A percentile compares a stretch with the other conserved stretches of the same genome.
These are phyloP conservation scores for Psilocybe azurescens DNA, from an alignment of 768 basidiomycete genomes.

Conservation along the genomic window DNA sequence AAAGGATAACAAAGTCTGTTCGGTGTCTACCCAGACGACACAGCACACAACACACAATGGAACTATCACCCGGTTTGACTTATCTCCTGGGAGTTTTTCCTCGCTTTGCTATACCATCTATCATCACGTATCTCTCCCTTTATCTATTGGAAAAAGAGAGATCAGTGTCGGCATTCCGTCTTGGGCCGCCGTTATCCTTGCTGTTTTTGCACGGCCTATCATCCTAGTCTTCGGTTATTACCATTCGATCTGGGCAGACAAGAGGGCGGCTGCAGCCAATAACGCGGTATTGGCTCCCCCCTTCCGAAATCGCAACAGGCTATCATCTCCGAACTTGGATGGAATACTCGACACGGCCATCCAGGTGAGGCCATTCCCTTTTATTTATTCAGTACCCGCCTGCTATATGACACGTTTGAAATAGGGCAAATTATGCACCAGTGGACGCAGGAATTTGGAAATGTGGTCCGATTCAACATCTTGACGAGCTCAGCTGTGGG, in stretches of 20 bases:
- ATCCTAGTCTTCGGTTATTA: conserved; percentile 14
- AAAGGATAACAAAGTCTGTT: too few relatives aligned
- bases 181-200: conserved; percentile 14
- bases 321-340: conserved; percentile 12
- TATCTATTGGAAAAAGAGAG: not conserved
- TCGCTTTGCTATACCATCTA: not conserved
- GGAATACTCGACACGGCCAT: conserved; percentile 32
- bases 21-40: too few relatives aligned
- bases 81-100: not conserved
- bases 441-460: conserved; percentile 37
- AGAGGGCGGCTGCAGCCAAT: conserved; percentile 12
- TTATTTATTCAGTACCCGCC: not conserved
- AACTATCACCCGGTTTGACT: not conserved
- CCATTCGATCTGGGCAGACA: conserved; percentile 14
- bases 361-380: conserved; percentile 29
- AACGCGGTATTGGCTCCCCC: conserved; percentile 20
- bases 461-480: conserved; percentile 34
- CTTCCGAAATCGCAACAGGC: conserved; percentile 16
- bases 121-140: not conserved
- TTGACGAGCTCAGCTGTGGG: conserved; percentile 37
- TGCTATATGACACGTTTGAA: not conserved
- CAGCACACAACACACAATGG: not conserved
- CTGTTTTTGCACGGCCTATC: conserved; percentile 15
- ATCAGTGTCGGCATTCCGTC: not conserved
- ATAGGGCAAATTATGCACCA: conserved; percentile 21